phyloP scores from a whole-genome alignment of 2,329 filamentous ascomycete genomes.

The Cucurbitaria berberidis region DNA sequence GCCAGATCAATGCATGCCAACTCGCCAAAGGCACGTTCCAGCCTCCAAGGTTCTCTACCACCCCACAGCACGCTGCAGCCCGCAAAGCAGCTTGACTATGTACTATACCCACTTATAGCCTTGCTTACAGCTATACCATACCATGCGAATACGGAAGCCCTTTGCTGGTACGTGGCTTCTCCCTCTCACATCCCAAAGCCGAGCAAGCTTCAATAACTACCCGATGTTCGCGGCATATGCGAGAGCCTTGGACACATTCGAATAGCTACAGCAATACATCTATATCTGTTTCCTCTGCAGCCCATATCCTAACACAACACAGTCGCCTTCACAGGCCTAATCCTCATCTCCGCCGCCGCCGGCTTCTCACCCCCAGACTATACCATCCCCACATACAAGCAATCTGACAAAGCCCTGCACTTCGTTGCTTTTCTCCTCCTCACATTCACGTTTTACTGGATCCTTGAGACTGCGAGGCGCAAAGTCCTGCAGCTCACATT shows the following conservation, averaged over 20 bases:
- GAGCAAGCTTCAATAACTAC: constrained; percentile 7
- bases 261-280: background rate
- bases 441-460: constrained; percentile 92
- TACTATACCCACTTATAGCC: constrained; percentile 15
- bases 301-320: constrained; percentile 1
- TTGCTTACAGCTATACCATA: background rate
- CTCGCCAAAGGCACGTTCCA: background rate
- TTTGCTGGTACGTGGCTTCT: constrained; percentile 74
- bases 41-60: background rate
- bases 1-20: no score
- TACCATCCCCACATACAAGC: constrained; percentile 67
- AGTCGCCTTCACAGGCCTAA: constrained; percentile 63
- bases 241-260: background rate
- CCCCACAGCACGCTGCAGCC: background rate
- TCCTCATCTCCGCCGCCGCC: constrained; percentile 70
- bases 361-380: constrained; percentile 67
- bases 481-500: constrained; percentile 85
- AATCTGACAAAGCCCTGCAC: constrained; percentile 84
- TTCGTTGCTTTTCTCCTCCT: constrained; percentile 87
- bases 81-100: constrained; percentile 13
- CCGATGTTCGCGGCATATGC: constrained; percentile 14
- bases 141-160: constrained; percentile 84
- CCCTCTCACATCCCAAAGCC: constrained; percentile 17
- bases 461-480: constrained; percentile 86
- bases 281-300: background rate